Conservation (phyloP, 257 asterid genomes). For the Catharanthus roseus region DNA sequence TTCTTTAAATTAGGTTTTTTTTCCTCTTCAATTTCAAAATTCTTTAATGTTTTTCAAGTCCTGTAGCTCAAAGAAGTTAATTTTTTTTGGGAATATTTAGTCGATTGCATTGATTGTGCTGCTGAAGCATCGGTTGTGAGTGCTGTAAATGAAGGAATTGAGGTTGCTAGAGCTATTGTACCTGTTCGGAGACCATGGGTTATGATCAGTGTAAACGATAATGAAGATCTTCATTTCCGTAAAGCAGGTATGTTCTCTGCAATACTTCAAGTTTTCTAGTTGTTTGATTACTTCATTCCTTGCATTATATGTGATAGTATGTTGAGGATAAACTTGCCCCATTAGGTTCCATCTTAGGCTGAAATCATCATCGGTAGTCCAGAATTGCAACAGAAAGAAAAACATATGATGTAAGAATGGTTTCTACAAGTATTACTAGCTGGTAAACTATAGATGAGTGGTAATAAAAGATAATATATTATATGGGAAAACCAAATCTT, state of each 20-base stretch:
- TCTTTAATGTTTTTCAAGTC: too few relatives aligned
- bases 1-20: too few relatives aligned
- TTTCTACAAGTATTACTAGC: too few relatives aligned
- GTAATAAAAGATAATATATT: neutral
- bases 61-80: too few relatives aligned
- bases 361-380: neutral
- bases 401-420: neutral
- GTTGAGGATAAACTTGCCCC: neutral
- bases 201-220: constrained; percentile 90
- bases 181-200: constrained; percentile 93
- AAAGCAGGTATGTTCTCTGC: constrained; percentile 69
- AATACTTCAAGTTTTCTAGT: neutral
- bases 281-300: neutral
- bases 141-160: constrained; percentile 82
- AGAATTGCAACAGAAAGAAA: neutral
- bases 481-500: neutral
- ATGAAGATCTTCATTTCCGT: constrained; percentile 84
- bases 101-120: constrained; percentile 98
- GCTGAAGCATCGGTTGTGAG: constrained; percentile 80
- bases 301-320: neutral
- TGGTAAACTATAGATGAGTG: neutral
- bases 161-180: constrained; percentile 61
- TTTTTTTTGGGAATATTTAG: too few relatives aligned
- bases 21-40: too few relatives aligned
- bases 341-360: neutral